Conservation (phyloP, 2,329 filamentous ascomycete genomes). For the Aureobasidium sp. region DNA sequence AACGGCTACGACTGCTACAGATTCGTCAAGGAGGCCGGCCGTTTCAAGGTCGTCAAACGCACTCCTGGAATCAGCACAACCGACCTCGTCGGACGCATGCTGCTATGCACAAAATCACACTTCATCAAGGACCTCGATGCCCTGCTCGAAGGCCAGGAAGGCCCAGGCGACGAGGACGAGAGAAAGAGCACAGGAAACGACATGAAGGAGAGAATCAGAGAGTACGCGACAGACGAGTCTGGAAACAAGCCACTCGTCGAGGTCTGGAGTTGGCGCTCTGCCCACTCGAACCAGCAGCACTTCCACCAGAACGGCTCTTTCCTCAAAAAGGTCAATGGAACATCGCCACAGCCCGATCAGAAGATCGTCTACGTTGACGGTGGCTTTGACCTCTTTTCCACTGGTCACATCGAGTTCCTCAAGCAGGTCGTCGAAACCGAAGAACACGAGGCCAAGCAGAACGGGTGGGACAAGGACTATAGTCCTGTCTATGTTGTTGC, state of each 20-base stretch:
- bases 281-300: constrained; percentile 10
- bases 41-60: constrained; percentile 94
- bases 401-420: constrained; percentile 93
- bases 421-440: constrained; percentile 68
- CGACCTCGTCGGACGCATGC: constrained; percentile 95
- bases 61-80: constrained; percentile 96
- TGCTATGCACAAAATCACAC: constrained; percentile 89
- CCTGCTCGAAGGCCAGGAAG: constrained; percentile 63
- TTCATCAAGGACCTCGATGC: constrained; percentile 65
- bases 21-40: constrained; percentile 86
- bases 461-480: constrained; percentile 74
- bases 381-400: constrained; percentile 93
- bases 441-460: constrained; percentile 57
- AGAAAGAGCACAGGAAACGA: constrained; percentile 54
- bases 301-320: constrained; percentile 55
- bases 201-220: constrained; percentile 69
- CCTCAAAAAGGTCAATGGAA: constrained; percentile 61
- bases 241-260: constrained; percentile 71
- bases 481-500: constrained; percentile 81
- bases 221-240: constrained; percentile 83
- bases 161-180: constrained; percentile 62
- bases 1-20: constrained; percentile 94
- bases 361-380: constrained; percentile 91
- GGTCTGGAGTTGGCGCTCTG: constrained; percentile 69
- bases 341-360: constrained; percentile 68